Conservation (phyloP, 1,284 basidiomycete genomes). For the Rhodotorula mucilaginosa region DNA sequence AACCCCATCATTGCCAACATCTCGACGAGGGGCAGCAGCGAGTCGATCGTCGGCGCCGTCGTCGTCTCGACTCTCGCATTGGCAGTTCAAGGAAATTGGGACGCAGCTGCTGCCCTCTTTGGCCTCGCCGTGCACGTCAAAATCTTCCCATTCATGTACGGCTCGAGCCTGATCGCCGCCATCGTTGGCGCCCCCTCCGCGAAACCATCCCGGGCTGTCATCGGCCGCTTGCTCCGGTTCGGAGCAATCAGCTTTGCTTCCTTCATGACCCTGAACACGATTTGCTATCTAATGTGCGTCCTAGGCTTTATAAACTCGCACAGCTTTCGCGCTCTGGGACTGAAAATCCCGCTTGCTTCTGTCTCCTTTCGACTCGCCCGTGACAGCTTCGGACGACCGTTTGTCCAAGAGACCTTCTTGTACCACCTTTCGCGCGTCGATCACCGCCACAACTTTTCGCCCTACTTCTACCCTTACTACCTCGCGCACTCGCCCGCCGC, state of each 20-base stretch:
- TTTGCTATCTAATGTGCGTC: slow-evolving; percentile 75
- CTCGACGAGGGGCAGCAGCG: slow-evolving; percentile 92
- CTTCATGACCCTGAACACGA: slow-evolving; percentile 64
- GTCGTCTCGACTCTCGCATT: slow-evolving; percentile 70
- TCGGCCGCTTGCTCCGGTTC: slow-evolving; percentile 63
- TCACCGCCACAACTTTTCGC: slow-evolving; percentile 96
- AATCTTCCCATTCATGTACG: slow-evolving; percentile 92
- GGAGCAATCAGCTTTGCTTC: slow-evolving; percentile 64
- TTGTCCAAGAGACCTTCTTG: slow-evolving; percentile 86
- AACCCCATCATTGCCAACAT: slow-evolving; percentile 95
- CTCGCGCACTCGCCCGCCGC: slow-evolving; percentile 51
- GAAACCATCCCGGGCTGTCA: slow-evolving; percentile 47
- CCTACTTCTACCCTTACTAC: slow-evolving; percentile 94
- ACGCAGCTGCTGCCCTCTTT: slow-evolving; percentile 63
- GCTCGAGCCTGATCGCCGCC: slow-evolving; percentile 64
- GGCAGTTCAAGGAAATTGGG: slow-evolving; percentile 52
- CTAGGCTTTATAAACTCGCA: too few relatives aligned
- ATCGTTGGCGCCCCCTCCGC: background rate
- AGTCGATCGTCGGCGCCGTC: slow-evolving; percentile 77
- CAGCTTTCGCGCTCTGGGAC: background rate
- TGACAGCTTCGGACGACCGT: slow-evolving; percentile 84
- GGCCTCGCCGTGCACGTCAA: slow-evolving; percentile 89
- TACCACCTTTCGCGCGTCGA: slow-evolving; percentile 90
- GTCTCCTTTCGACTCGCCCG: slow-evolving; percentile 4
- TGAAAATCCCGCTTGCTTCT: background rate